phyloP scores from a whole-genome alignment of 352 stramenopile genomes.

The Phytophthora meadii region DNA sequence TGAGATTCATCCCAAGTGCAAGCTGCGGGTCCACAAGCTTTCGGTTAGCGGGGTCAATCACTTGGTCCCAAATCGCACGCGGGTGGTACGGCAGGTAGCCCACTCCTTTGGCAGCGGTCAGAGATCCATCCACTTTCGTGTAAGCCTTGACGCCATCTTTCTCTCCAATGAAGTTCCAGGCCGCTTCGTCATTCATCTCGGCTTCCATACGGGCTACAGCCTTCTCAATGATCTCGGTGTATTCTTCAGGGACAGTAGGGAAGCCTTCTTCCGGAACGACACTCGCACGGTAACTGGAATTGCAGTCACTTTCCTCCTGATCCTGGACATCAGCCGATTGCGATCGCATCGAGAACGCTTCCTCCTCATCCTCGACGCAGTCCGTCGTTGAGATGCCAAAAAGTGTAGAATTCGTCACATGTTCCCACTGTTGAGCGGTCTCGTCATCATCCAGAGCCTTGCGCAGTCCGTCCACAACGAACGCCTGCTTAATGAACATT shows the following conservation, averaged over 20 bases:
- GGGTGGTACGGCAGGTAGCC: slow-evolving; percentile 62
- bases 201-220: slow-evolving; percentile 59
- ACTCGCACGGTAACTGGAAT: slow-evolving; percentile 2
- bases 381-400: slow-evolving; percentile 56
- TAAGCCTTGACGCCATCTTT: slow-evolving; percentile 76
- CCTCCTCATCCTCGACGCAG: slow-evolving; percentile 52
- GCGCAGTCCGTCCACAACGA: slow-evolving; percentile 66
- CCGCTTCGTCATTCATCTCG: slow-evolving; percentile 59
- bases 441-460: slow-evolving; percentile 65
- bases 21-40: slow-evolving; percentile 68
- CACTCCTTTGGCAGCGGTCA: slow-evolving; percentile 65
- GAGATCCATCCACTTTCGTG: slow-evolving; percentile 69
- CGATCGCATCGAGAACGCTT: slow-evolving; percentile 31
- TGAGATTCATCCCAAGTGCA: slow-evolving; percentile 48
- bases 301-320: slow-evolving; percentile 22
- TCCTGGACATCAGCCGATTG: slow-evolving; percentile 22
- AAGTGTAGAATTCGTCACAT: slow-evolving; percentile 58
- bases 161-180: slow-evolving; percentile 75
- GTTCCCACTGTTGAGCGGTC: slow-evolving; percentile 25
- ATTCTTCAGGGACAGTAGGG: slow-evolving; percentile 54
- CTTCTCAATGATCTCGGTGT: slow-evolving; percentile 66
- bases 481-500: slow-evolving; percentile 77
- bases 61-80: slow-evolving; percentile 57
- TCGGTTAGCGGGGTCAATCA: slow-evolving; percentile 56
- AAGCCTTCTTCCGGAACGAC: slow-evolving; percentile 52